These are phyloP conservation scores for Backusella circina DNA, from an alignment of 192 early-diverging fungal genomes.

Conservation along the genomic window DNA sequence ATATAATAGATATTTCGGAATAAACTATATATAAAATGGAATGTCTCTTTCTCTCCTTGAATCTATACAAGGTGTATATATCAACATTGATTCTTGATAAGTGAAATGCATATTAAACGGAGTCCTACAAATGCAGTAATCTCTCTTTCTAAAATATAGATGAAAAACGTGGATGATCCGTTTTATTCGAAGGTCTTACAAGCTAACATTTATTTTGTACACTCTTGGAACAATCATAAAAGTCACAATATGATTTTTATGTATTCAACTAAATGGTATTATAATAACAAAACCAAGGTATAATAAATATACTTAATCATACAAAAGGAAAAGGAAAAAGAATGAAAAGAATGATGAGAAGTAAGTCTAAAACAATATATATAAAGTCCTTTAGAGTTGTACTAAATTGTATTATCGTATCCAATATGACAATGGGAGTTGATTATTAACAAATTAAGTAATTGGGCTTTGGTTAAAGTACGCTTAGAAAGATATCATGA, in stretches of 20 bases:
- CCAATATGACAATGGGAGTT: neutral
- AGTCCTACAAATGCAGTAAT: neutral
- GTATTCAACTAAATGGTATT: neutral
- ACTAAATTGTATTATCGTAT: neutral
- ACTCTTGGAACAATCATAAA: neutral
- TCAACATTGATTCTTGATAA: neutral
- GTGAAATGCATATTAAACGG: neutral
- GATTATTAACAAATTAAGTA: neutral
- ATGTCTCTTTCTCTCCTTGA: neutral
- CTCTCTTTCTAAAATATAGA: neutral
- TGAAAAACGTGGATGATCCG: neutral
- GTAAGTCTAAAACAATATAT: neutral
- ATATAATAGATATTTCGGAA: neutral
- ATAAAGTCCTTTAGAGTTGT: neutral
- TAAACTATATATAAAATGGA: neutral
- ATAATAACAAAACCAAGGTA: neutral
- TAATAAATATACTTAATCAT: neutral
- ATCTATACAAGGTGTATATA: neutral
- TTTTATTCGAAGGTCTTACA: neutral
- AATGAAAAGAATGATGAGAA: neutral
- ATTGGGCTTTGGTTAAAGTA: neutral
- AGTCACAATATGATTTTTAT: neutral
- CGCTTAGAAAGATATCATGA: neutral
- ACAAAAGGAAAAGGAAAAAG: neutral
- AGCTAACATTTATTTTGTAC: slow-evolving; percentile 1